Percentiles rank a stretch among this genome's conserved stretches.
Conservation (phyloP, 257 asterid genomes). For the Nicotiana tomentosiformis region DNA sequence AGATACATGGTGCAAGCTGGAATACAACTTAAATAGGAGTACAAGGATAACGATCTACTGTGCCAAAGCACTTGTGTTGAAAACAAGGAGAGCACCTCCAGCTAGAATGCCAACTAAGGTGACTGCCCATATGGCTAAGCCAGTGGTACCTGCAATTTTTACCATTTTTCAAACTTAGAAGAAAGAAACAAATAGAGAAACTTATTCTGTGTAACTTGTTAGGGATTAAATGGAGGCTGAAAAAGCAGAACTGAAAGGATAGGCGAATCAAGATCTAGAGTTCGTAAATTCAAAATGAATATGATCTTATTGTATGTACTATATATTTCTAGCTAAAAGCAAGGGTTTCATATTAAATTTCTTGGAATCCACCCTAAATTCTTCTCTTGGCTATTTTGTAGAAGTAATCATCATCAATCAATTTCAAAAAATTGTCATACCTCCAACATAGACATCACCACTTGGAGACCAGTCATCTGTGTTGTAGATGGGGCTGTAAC, state of each 20-base stretch:
- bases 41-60: conserved; percentile 36
- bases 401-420: background rate
- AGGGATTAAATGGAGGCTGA: background rate
- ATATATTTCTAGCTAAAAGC: background rate
- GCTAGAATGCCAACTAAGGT: conserved; percentile 72
- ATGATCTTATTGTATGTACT: background rate
- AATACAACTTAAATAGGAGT: background rate
- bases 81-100: conserved; percentile 94
- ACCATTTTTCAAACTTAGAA: background rate
- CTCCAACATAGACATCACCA: conserved; percentile 90
- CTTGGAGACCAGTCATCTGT: conserved; percentile 69
- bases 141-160: conserved; percentile 53
- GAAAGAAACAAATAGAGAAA: no score
- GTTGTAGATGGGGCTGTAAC: conserved; percentile 73
- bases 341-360: background rate
- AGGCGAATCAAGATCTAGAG: background rate
- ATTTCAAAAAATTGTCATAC: conserved; percentile 18
- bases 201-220: no score
- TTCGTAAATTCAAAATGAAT: background rate
- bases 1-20: background rate
- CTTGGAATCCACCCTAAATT: background rate
- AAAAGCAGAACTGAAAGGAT: background rate
- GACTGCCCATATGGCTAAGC: conserved; percentile 87
- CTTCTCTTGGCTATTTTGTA: no score
- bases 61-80: conserved; percentile 91